These are phyloP conservation scores for Sphaerostilbella broomeana DNA, from an alignment of 2,329 filamentous ascomycete species.

Conservation along the genomic window DNA sequence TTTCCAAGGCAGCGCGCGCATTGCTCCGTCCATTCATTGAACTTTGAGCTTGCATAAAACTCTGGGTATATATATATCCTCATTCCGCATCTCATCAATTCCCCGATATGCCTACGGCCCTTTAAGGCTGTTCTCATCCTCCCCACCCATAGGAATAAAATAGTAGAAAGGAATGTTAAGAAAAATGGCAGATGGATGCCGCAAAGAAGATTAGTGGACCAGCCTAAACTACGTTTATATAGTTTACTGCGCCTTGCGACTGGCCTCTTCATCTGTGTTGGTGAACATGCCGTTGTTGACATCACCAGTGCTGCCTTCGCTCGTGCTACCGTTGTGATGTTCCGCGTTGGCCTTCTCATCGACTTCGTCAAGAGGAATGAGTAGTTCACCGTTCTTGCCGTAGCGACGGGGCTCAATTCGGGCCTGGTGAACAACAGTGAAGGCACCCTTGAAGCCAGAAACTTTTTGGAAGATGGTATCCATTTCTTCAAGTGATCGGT, in stretches of 20 bases:
- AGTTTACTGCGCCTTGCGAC: slow-evolving; percentile 18
- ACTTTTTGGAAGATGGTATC: slow-evolving; percentile 57
- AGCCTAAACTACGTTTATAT: background rate
- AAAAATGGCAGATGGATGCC: background rate
- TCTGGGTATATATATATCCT: slow-evolving; percentile 2
- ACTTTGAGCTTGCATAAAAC: background rate
- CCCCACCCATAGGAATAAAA: background rate
- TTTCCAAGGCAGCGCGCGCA: background rate
- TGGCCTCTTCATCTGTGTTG: slow-evolving; percentile 29
- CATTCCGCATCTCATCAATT: background rate
- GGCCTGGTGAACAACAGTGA: slow-evolving; percentile 32
- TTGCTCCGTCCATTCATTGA: background rate
- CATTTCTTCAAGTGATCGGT: slow-evolving; percentile 60
- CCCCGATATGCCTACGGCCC: no score
- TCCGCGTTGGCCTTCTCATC: slow-evolving; percentile 31
- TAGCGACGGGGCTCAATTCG: slow-evolving; percentile 47
- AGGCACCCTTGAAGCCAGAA: slow-evolving; percentile 32
- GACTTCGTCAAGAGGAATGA: slow-evolving; percentile 39
- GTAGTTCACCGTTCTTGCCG: slow-evolving; percentile 52
- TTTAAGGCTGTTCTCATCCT: background rate
- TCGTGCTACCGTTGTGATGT: slow-evolving; percentile 24
- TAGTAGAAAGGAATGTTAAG: background rate
- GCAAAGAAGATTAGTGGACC: background rate
- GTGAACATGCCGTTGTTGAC: slow-evolving; percentile 24
- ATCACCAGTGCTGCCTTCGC: slow-evolving; percentile 16